Conservation (phyloP, 1,284 basidiomycete genomes). For the Malassezia equina region DNA sequence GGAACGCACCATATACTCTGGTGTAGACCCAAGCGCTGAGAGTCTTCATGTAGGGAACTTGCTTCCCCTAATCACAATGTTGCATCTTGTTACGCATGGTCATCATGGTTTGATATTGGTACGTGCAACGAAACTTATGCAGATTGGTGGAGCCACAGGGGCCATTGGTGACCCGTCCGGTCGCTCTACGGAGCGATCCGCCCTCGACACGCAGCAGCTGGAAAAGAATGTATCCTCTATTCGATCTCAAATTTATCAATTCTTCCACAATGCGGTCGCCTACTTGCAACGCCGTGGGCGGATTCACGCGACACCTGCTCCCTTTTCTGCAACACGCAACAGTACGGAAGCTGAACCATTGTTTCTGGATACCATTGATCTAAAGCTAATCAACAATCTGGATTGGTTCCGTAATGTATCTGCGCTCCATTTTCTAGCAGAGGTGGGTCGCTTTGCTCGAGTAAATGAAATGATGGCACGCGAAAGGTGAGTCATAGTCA, state of each 20-base stretch:
- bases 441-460: constrained; percentile 68
- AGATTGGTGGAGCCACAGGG: constrained; percentile 94
- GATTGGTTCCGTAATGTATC: constrained; percentile 67
- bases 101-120: constrained; percentile 74
- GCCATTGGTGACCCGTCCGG: constrained; percentile 95
- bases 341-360: not conserved
- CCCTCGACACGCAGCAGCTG: constrained; percentile 58
- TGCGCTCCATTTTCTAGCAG: constrained; percentile 74
- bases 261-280: constrained; percentile 60
- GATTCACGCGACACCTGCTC: constrained; percentile 2
- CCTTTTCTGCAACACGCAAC: constrained; percentile 4
- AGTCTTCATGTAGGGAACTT: constrained; percentile 90
- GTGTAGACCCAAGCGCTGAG: constrained; percentile 81
- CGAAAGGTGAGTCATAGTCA: constrained; percentile 58
- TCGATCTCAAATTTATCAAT: constrained; percentile 58
- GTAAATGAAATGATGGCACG: constrained; percentile 81
- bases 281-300: constrained; percentile 50
- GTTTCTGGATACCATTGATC: constrained; percentile 7
- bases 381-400: constrained; percentile 61
- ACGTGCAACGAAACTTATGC: constrained; percentile 16
- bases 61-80: constrained; percentile 69
- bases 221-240: constrained; percentile 63
- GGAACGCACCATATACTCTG: constrained; percentile 62
- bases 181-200: constrained; percentile 67
- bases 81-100: constrained; percentile 75